Conservation (phyloP, 148 eudicot species). For the Vaccinium vitisidaea region DNA sequence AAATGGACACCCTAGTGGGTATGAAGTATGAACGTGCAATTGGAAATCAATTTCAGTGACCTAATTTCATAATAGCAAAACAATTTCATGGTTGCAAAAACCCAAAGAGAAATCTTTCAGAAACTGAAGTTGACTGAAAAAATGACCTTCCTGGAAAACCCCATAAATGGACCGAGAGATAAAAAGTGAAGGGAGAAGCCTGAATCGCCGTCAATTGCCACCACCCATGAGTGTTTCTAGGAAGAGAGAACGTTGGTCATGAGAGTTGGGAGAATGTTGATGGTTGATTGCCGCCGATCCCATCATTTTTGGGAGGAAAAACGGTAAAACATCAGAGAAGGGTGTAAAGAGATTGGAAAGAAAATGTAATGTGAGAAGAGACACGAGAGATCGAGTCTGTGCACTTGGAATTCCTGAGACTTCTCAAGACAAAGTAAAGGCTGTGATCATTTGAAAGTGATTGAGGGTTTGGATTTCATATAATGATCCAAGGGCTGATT, state of each 20-base stretch:
- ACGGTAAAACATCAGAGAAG: not conserved
- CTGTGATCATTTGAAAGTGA: not conserved
- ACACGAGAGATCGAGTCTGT: not conserved
- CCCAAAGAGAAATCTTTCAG: too few species aligned
- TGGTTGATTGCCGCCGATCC: not conserved
- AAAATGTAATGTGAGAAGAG: not conserved
- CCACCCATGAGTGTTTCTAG: not conserved
- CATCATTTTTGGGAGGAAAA: not conserved
- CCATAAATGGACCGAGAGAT: not conserved
- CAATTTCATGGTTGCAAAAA: too few species aligned
- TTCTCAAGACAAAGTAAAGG: not conserved
- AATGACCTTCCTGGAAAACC: not conserved
- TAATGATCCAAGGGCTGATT: not conserved
- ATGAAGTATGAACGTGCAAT: too few species aligned
- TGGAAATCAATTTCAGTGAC: too few species aligned
- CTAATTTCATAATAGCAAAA: too few species aligned
- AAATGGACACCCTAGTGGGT: too few species aligned
- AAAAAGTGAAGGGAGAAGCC: not conserved
- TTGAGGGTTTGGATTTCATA: not conserved
- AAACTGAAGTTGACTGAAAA: not conserved
- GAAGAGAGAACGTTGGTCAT: not conserved
- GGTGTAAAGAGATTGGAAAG: not conserved
- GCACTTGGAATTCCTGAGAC: not conserved
- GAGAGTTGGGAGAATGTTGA: not conserved
- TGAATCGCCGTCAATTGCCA: not conserved